phyloP scores from a whole-genome alignment of 208 protist species.

The Leishmania mexicana region DNA sequence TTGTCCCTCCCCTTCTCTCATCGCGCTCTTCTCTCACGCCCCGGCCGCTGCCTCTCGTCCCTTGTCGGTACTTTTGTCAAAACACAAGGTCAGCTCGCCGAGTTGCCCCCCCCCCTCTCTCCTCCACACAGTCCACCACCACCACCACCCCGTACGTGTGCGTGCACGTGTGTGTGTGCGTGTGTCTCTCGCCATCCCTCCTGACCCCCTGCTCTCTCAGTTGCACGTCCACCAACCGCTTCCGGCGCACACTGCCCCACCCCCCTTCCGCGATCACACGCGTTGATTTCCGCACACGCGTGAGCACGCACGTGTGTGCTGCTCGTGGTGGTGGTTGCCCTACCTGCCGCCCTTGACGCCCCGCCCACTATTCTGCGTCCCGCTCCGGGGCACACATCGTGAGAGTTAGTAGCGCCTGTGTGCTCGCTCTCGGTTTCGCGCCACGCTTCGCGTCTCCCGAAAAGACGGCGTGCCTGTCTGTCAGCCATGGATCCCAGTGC shows the following conservation, averaged over 20 bases:
- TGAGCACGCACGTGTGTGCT: not conserved
- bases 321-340: not conserved
- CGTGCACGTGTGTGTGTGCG: slow-evolving; percentile 9
- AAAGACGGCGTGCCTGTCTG: slow-evolving; percentile 7
- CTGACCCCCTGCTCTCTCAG: not conserved
- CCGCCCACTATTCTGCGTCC: no score
- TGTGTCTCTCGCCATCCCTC: not conserved
- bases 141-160: not conserved
- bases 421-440: not conserved
- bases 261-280: not conserved
- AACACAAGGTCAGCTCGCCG: not conserved
- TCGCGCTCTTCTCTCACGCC: not conserved
- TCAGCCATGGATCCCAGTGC: slow-evolving; percentile 13
- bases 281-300: not conserved
- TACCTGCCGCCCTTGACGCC: not conserved
- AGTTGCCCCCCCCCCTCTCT: not conserved
- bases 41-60: not conserved
- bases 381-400: not conserved
- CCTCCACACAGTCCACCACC: not conserved
- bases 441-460: not conserved
- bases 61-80: not conserved
- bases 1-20: not conserved
- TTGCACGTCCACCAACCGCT: not conserved
- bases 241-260: not conserved
- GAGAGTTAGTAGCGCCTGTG: not conserved